Base-by-base conservation (phyloP, 176 grass and related monocot species). In the Oryza punctata region DNA sequence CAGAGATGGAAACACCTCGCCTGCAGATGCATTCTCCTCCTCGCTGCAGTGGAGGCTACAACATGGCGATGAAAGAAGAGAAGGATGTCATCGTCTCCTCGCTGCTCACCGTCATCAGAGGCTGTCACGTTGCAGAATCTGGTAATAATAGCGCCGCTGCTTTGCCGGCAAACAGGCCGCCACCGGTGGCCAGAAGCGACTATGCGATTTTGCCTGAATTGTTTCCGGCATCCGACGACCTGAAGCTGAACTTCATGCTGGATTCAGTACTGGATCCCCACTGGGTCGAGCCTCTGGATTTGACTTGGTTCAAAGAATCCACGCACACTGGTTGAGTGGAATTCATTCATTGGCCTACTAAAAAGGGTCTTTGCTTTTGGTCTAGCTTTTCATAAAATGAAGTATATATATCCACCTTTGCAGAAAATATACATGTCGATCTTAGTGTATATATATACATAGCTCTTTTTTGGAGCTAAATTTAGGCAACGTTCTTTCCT, bases 241-340 rank as follows among this genome's bases (percentile, higher is more conserved):
- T 73, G 45, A 54, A 45, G 33, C 64, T 86, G 75, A 79, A 86
- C 3, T 86, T 90, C 45, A 35, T 72, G 45, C 28, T 54, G 7
- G 74, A 80, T 23, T 46, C 69, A 24, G 57, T 24, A n/a, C 59
- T 33, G 21, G 85, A 82, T 45, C 21, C 73, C 5, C 74, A 90
- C 28, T 90, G 83, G 84, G 82, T 82, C 11, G 83, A 78, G 60
- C 67, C 66, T 90, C 86, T 90, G 69, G 88, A 90, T 78, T 69
- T 82, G 26, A 73, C 35, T 78, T 90, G 84, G 88, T 82, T 90
- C 73, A 54, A 70, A 43, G 65, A 71, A 76, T 41, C 33, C 60
- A 72, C 44, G 12, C 46, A 71, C 69, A 59, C 32, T 33, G n/a
- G 33, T 14, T 88, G 82, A 85, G 80, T 14, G 23, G 52, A 19